These are phyloP conservation scores for Sarocladium strictum DNA, from an alignment of 2,329 filamentous ascomycete genomes.

Conservation along the genomic window DNA sequence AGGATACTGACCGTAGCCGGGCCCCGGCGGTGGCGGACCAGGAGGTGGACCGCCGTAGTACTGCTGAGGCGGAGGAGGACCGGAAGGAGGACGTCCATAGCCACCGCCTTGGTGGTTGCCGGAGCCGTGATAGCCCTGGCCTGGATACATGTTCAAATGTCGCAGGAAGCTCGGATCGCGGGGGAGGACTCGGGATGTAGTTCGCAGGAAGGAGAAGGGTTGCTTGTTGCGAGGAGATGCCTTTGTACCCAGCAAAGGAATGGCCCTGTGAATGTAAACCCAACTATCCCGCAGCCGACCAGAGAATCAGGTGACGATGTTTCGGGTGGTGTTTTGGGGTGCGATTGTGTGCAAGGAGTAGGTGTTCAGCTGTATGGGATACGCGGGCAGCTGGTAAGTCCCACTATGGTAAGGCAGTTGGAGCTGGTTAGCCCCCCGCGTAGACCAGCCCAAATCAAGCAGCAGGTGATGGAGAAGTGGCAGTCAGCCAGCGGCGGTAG, in stretches of 20 bases:
- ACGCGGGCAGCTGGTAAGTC: background rate
- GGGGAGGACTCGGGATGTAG: background rate
- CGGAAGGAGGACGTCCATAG: constrained; percentile 17
- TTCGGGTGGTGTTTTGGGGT: background rate
- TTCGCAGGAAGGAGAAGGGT: background rate
- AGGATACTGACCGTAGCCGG: constrained; percentile 20
- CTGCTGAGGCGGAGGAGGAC: constrained; percentile 14
- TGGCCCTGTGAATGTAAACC: background rate
- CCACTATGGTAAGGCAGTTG: background rate
- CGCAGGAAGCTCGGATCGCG: background rate
- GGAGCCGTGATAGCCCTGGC: constrained; percentile 33
- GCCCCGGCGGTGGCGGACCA: constrained; percentile 15
- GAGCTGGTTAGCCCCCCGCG: background rate
- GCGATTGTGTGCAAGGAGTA: background rate
- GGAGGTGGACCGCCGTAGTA: constrained; percentile 13
- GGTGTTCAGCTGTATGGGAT: background rate
- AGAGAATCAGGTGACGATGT: background rate
- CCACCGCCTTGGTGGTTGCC: constrained; percentile 16
- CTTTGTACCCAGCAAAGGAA: background rate
- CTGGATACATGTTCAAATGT: constrained; percentile 24
- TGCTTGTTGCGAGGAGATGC: background rate
- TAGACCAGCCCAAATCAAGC: background rate
- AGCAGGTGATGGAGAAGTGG: background rate
- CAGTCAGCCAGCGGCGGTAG: background rate
- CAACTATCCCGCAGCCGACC: background rate